Evolutionary conservation across 1,284 basidiomycete species (phyloP).

Genomic region (Marasmius tenuissimus): DNA sequence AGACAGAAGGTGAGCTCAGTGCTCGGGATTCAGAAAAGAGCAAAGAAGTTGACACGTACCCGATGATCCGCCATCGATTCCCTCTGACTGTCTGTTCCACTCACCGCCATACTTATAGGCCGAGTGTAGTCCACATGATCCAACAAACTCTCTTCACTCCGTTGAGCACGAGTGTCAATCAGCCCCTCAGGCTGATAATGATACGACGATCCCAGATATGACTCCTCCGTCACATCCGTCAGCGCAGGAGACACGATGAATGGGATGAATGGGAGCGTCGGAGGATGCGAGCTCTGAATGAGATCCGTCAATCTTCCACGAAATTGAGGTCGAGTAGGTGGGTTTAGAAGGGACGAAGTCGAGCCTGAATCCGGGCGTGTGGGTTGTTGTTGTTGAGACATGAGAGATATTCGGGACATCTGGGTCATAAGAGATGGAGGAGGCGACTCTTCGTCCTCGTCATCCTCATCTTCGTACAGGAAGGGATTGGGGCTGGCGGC

Average conservation of each 20-base stretch:
- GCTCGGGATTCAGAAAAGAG: background rate
- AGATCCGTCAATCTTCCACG: conserved; percentile 7
- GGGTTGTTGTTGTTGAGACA: background rate
- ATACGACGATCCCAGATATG: background rate
- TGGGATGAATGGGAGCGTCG: conserved; percentile 6
- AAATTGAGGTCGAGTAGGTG: conserved; percentile 9
- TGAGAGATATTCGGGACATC: background rate
- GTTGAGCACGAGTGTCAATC: conserved; percentile 5
- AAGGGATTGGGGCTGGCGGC: too few species aligned
- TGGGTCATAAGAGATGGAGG: background rate
- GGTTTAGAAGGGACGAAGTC: conserved; percentile 12
- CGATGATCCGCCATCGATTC: background rate
- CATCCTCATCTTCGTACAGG: too few species aligned
- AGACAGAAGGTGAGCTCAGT: background rate
- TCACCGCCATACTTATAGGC: background rate
- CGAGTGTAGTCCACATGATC: background rate
- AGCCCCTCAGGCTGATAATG: conserved; percentile 10
- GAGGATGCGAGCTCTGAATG: conserved; percentile 1
- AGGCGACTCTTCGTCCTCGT: too few species aligned
- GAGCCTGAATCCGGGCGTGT: background rate
- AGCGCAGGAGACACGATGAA: conserved; percentile 9
- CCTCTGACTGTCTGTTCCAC: background rate
- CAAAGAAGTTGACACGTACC: background rate
- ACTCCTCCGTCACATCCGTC: background rate
- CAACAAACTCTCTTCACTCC: background rate